Percentiles rank a stretch among this genome's conserved stretches.
Conservation (phyloP, 352 stramenopile species). For the Phytophthora crassamura region DNA sequence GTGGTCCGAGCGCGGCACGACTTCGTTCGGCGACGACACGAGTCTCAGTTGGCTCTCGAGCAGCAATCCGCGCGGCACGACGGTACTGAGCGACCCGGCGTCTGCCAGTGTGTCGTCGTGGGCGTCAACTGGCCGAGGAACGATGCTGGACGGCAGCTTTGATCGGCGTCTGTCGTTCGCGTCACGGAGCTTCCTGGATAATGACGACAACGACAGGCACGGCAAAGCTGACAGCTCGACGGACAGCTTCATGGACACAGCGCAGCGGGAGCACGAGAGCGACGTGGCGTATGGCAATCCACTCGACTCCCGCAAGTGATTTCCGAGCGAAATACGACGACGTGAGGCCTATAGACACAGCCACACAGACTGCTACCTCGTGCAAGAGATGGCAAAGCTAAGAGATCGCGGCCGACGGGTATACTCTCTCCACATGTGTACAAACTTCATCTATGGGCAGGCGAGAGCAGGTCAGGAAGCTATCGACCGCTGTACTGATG, state of each 20-base stretch:
- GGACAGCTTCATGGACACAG: conserved; percentile 7
- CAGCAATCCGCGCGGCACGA: conserved; percentile 32
- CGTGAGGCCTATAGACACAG: conserved; percentile 16
- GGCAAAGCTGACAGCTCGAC: conserved; percentile 7
- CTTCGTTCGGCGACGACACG: conserved; percentile 47
- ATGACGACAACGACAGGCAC: conserved; percentile 31
- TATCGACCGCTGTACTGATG: conserved; percentile 17
- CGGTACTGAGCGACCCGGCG: conserved; percentile 42
- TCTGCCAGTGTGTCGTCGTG: conserved; percentile 40
- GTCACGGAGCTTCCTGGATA: conserved; percentile 39
- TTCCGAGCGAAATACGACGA: conserved; percentile 38
- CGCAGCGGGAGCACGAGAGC: conserved; percentile 12
- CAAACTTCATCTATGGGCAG: neutral
- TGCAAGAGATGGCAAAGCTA: neutral
- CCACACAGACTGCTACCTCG: neutral
- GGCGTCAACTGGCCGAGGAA: conserved; percentile 38
- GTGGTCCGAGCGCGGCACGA: conserved; percentile 51
- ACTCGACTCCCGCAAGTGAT: conserved; percentile 38
- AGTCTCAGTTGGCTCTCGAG: conserved; percentile 51
- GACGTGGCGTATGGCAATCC: conserved; percentile 29
- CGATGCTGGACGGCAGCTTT: conserved; percentile 37
- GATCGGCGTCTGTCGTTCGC: conserved; percentile 45
- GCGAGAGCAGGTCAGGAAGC: neutral
- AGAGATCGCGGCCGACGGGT: too few species aligned
- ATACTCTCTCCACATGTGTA: too few species aligned